Base-by-base conservation (phyloP, 441 rosid species). In the Pelargonium myrrhifolium region DNA sequence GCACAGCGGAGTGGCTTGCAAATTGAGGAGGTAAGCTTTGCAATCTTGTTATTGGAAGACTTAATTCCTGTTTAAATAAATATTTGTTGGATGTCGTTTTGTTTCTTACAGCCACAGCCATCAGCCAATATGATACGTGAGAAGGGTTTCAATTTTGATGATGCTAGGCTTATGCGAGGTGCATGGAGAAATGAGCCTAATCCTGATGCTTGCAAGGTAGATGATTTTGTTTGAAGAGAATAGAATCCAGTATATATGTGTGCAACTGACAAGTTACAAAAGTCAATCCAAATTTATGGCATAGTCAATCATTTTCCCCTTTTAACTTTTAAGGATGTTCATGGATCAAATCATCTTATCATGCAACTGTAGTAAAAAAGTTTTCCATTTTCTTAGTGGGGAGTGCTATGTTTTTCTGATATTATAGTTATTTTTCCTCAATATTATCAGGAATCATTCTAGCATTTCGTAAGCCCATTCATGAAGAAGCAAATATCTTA, bases 121-220 rank as follows among this genome's bases (percentile, higher is more conserved):
- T 77, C 93, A 71, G 70, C 76, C 64, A 85, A 78, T 70, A 82
- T 83, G 6, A 71, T 80, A 60, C 86, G 75, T 43, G 98, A 96
- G 77, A 89, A 87, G 81, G 98, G 99, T 67, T 96, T 96, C 77
- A 96, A 96, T 84, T 96, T 96, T 82, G 96, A 92, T 68, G 99
- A 96, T 77, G 75, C 78, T 58, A 88, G 96, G 87, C 79, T 96
- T 62, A 86, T 95, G 89, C 81, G 84, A 65, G 92, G 92, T 70
- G 84, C 89, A 73, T 90, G 95, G 90, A 84, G 95, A 78, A 89
- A 87, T 83, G 95, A 87, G 58, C 83, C 85, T 49, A 75, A 84
- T 82, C 80, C 89, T 66, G 90, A 92, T 78, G 56, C 80, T 56
- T 80, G 90, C 89, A 86, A 84, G 96, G 99, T 95, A 75, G 64